Conservation (phyloP, 2,329 filamentous ascomycete genomes). For the Botrytis byssoidea region DNA sequence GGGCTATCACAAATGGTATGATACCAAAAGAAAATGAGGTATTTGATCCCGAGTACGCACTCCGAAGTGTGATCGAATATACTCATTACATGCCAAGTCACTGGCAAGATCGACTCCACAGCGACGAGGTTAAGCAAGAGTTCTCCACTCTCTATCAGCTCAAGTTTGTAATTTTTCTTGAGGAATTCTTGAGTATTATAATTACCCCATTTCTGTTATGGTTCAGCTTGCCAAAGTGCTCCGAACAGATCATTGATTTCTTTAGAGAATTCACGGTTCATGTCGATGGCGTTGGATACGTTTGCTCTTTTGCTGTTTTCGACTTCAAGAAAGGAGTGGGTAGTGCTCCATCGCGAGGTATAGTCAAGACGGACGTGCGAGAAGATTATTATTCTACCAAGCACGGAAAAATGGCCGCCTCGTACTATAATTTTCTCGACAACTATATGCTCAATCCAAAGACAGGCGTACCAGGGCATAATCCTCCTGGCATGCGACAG, state of each 20-base stretch:
- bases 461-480: conserved; percentile 60
- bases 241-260: conserved; percentile 93
- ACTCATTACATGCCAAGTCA: conserved; percentile 88
- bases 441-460: conserved; percentile 80
- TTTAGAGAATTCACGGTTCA: conserved; percentile 97
- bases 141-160: conserved; percentile 90
- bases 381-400: conserved; percentile 94
- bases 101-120: conserved; percentile 89
- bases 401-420: conserved; percentile 97
- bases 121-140: conserved; percentile 86
- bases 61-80: conserved; percentile 86
- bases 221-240: conserved; percentile 81
- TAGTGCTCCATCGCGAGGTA: conserved; percentile 45
- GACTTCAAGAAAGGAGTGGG: conserved; percentile 84
- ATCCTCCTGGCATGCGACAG: conserved; percentile 54
- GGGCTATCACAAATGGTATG: conserved; percentile 77
- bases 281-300: conserved; percentile 91
- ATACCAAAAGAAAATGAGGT: conserved; percentile 86
- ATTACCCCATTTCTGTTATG: conserved; percentile 88
- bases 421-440: conserved; percentile 91
- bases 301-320: conserved; percentile 96
- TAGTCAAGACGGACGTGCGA: conserved; percentile 56
- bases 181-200: conserved; percentile 89
- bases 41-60: conserved; percentile 86
- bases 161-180: conserved; percentile 86